These are phyloP conservation scores for Lasiosphaeria ovina DNA, from an alignment of 495 filamentous ascomycete genomes.

Conservation along the genomic window DNA sequence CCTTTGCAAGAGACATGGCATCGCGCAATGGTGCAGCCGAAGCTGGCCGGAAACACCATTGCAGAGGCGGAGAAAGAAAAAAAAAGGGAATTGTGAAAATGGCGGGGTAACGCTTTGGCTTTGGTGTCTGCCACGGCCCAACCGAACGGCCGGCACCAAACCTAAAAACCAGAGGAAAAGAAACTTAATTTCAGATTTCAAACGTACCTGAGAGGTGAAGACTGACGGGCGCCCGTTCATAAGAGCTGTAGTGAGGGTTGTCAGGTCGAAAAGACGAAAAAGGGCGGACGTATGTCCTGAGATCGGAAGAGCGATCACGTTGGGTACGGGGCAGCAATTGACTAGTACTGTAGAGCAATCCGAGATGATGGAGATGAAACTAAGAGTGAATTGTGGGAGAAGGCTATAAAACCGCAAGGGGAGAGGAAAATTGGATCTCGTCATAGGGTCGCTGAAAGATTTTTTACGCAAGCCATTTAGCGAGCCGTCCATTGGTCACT, in stretches of 20 bases:
- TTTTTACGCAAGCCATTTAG: conserved; percentile 11
- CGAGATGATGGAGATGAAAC: conserved; percentile 16
- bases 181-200: too few species aligned
- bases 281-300: conserved; percentile 15
- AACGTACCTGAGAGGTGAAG: conserved; percentile 91
- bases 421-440: conserved; percentile 15
- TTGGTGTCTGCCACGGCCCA: too few species aligned
- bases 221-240: conserved; percentile 92
- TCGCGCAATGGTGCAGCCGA: too few species aligned
- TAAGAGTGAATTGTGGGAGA: conserved; percentile 15
- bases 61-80: too few species aligned
- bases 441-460: conserved; percentile 18
- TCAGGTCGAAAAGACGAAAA: conserved; percentile 23
- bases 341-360: neutral
- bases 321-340: too few species aligned
- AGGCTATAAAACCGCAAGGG: neutral
- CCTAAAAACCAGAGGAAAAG: neutral
- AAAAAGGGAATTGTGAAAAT: too few species aligned
- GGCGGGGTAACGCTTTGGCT: too few species aligned
- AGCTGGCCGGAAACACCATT: too few species aligned
- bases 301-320: conserved; percentile 1
- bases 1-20: too few species aligned
- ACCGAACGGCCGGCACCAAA: neutral
- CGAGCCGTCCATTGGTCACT: conserved; percentile 12
- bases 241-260: conserved; percentile 56